phyloP scores from a whole-genome alignment of 441 rosid species.

The Adansonia rubrostipa region DNA sequence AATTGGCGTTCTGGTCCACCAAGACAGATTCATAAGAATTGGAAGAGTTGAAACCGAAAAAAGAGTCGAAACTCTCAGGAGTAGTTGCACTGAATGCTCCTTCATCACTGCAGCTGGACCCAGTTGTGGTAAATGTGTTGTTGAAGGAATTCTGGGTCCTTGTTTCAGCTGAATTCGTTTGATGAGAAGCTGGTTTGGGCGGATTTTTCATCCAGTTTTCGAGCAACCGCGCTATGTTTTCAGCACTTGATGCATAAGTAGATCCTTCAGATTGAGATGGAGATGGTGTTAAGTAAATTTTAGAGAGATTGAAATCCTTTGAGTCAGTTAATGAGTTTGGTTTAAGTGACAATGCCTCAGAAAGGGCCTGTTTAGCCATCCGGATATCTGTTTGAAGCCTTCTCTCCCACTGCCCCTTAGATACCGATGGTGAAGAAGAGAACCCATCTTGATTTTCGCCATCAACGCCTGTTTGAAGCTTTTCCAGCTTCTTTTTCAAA shows the following conservation, averaged over 20 bases:
- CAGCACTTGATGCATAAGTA: slow-evolving; percentile 58
- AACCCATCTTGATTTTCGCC: slow-evolving; percentile 36
- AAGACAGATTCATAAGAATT: slow-evolving; percentile 42
- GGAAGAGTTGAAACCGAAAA: slow-evolving; percentile 51
- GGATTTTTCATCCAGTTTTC: slow-evolving; percentile 59
- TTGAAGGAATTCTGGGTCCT: slow-evolving; percentile 30
- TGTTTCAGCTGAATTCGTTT: slow-evolving; percentile 27
- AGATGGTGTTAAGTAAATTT: background rate
- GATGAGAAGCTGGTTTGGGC: slow-evolving; percentile 30
- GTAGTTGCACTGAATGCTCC: slow-evolving; percentile 32
- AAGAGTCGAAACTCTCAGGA: slow-evolving; percentile 38
- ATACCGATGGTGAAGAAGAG: slow-evolving; percentile 38
- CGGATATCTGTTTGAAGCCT: slow-evolving; percentile 72
- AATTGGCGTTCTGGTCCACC: slow-evolving; percentile 35
- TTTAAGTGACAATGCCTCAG: slow-evolving; percentile 59
- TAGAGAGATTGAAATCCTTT: slow-evolving; percentile 14
- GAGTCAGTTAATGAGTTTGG: slow-evolving; percentile 30
- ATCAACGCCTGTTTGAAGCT: slow-evolving; percentile 44
- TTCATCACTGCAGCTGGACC: slow-evolving; percentile 45
- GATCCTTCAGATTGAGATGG: slow-evolving; percentile 19
- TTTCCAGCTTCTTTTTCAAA: slow-evolving; percentile 64
- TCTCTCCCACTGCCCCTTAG: slow-evolving; percentile 79
- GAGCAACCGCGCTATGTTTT: slow-evolving; percentile 67
- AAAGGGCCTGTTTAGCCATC: slow-evolving; percentile 68
- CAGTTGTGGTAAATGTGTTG: slow-evolving; percentile 17